phyloP scores from a whole-genome alignment of 305 asterid genomes.

The Fraxinus paxiana region DNA sequence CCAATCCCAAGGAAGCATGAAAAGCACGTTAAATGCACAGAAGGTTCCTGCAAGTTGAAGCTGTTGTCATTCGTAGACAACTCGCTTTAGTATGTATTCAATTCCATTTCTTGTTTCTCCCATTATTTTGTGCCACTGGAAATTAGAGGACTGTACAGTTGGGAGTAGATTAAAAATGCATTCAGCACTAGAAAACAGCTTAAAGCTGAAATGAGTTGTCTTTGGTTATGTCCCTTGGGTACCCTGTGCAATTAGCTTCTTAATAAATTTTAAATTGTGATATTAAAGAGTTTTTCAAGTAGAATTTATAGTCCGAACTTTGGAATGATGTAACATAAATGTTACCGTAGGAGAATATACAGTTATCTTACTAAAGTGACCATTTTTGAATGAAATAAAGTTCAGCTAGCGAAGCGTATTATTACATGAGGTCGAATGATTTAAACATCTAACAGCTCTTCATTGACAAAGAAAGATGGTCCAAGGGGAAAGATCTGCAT shows the following conservation, averaged over 20 bases:
- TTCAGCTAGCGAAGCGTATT: no score
- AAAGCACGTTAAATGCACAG: no score
- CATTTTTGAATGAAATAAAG: no score
- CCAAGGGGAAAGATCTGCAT: no score
- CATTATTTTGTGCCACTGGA: slow-evolving; percentile 25
- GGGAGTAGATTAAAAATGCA: slow-evolving; percentile 37
- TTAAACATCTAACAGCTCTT: no score
- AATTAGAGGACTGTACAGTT: slow-evolving; percentile 52
- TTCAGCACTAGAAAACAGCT: slow-evolving; percentile 27
- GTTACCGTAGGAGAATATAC: no score
- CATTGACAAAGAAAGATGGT: no score
- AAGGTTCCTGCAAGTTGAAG: background rate
- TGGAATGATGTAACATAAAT: no score
- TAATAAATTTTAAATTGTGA: background rate
- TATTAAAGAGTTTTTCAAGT: background rate
- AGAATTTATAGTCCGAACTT: background rate
- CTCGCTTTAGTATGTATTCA: slow-evolving; percentile 7
- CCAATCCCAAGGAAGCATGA: no score
- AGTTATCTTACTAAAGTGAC: background rate
- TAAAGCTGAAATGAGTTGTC: background rate
- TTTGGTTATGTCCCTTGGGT: background rate
- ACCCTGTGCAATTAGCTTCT: background rate
- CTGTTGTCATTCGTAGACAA: background rate
- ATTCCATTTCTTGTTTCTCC: slow-evolving; percentile 18
- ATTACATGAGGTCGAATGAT: no score